Conservation (phyloP, 2,329 filamentous ascomycete species). For the Monilinia laxa region DNA sequence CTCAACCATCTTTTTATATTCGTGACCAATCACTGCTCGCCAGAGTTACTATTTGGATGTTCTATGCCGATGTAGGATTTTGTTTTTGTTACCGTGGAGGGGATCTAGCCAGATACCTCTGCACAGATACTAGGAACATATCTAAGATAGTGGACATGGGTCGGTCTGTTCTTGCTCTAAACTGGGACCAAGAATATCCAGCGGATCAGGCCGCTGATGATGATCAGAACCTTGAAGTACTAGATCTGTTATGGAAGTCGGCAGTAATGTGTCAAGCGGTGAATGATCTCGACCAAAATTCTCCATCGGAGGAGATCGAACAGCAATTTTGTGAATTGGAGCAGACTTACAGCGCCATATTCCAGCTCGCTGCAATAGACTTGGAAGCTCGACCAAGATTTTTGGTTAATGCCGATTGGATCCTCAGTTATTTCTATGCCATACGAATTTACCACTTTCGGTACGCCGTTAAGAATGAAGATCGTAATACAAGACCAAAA, state of each 20-base stretch:
- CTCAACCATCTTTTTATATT: neutral
- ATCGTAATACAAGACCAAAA: slow-evolving; percentile 7
- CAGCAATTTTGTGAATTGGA: slow-evolving; percentile 7
- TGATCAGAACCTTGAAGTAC: slow-evolving; percentile 8
- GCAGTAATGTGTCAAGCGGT: slow-evolving; percentile 9
- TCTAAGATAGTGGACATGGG: slow-evolving; percentile 9
- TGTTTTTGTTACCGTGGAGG: slow-evolving; percentile 21
- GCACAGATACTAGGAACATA: slow-evolving; percentile 6
- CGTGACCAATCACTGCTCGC: slow-evolving; percentile 12
- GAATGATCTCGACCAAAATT: slow-evolving; percentile 4
- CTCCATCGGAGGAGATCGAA: neutral
- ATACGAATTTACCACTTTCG: slow-evolving; percentile 18
- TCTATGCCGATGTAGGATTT: slow-evolving; percentile 17
- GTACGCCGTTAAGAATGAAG: neutral
- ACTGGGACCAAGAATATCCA: neutral
- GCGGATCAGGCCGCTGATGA: slow-evolving; percentile 8
- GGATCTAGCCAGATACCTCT: slow-evolving; percentile 12
- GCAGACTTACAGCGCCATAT: neutral
- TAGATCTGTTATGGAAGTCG: slow-evolving; percentile 12
- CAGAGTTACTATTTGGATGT: slow-evolving; percentile 11
- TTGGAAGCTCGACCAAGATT: slow-evolving; percentile 5
- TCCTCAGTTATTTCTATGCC: slow-evolving; percentile 17
- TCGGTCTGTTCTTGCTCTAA: neutral
- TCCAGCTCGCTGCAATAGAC: slow-evolving; percentile 5
- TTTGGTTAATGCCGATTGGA: slow-evolving; percentile 9